Evolutionary conservation across 768 basidiomycete genomes (phyloP).

Genomic region (Chalciporus pseudorubinellus): DNA sequence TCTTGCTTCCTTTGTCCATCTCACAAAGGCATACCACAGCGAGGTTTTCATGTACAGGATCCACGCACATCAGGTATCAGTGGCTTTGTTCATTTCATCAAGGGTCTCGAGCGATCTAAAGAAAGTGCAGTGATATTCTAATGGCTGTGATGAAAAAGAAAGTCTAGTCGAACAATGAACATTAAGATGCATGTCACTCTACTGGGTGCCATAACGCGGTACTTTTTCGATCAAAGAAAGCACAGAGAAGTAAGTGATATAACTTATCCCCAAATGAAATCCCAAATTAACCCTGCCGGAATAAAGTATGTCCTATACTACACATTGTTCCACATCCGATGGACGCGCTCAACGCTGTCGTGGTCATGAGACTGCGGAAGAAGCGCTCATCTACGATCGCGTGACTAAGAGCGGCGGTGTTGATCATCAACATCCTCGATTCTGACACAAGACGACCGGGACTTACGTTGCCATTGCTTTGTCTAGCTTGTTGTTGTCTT

Average conservation of each 20-base stretch:
- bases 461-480: slow-evolving; percentile 20
- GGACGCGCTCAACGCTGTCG: slow-evolving; percentile 22
- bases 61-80: slow-evolving; percentile 6
- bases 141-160: slow-evolving; percentile 8
- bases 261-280: slow-evolving; percentile 27
- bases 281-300: slow-evolving; percentile 22
- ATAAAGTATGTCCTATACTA: slow-evolving; percentile 21
- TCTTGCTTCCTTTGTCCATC: neutral
- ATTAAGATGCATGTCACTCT: no score
- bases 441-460: neutral
- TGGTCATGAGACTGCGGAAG: slow-evolving; percentile 8
- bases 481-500: slow-evolving; percentile 27
- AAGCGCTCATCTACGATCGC: slow-evolving; percentile 28
- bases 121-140: slow-evolving; percentile 8
- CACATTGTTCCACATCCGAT: slow-evolving; percentile 15
- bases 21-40: neutral
- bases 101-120: slow-evolving; percentile 10
- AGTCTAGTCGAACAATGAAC: slow-evolving; percentile 6
- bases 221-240: slow-evolving; percentile 20
- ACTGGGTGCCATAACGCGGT: no score
- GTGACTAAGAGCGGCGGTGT: slow-evolving; percentile 22
- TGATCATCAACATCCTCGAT: slow-evolving; percentile 13
- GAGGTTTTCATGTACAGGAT: slow-evolving; percentile 2
- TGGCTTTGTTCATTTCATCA: slow-evolving; percentile 12
- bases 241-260: slow-evolving; percentile 17